A percentile compares a stretch with the other conserved stretches of the same genome.
These are phyloP conservation scores for Lachnellula subtilissima DNA, from an alignment of 2,329 filamentous ascomycete genomes.

Conservation along the genomic window DNA sequence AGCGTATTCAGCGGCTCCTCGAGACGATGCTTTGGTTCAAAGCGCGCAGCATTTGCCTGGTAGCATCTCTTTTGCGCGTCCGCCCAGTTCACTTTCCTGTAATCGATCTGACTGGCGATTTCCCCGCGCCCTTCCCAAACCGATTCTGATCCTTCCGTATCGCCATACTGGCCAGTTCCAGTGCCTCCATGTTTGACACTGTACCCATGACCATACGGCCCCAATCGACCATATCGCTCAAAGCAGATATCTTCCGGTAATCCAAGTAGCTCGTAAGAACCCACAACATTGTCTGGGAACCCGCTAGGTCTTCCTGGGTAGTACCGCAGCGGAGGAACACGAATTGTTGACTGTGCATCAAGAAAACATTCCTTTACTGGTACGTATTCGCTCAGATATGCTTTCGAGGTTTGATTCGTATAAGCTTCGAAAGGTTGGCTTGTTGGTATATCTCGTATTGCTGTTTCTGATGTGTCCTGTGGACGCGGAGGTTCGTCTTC, in stretches of 20 bases:
- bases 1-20: constrained; percentile 16
- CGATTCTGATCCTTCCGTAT: constrained; percentile 71
- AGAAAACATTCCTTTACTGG: constrained; percentile 71
- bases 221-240: constrained; percentile 82
- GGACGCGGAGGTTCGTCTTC: constrained; percentile 52
- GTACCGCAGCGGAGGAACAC: constrained; percentile 65
- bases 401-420: constrained; percentile 44
- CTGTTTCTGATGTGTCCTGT: constrained; percentile 30
- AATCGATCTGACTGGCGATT: constrained; percentile 65
- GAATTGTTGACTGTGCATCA: constrained; percentile 59
- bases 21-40: constrained; percentile 32
- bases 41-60: constrained; percentile 65
- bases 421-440: constrained; percentile 61
- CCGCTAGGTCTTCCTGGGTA: constrained; percentile 76
- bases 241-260: constrained; percentile 86
- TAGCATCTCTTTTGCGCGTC: constrained; percentile 72
- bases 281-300: constrained; percentile 78
- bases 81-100: constrained; percentile 70
- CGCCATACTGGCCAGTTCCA: constrained; percentile 79
- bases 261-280: constrained; percentile 78
- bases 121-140: constrained; percentile 60
- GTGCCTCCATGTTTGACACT: constrained; percentile 71
- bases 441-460: constrained; percentile 36
- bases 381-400: constrained; percentile 46
- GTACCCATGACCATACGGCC: constrained; percentile 88